Evolutionary conservation across 441 rosid genomes (phyloP), one percentile per base, ranked within the genome.

Genomic region (Populus hybrid): DNA sequence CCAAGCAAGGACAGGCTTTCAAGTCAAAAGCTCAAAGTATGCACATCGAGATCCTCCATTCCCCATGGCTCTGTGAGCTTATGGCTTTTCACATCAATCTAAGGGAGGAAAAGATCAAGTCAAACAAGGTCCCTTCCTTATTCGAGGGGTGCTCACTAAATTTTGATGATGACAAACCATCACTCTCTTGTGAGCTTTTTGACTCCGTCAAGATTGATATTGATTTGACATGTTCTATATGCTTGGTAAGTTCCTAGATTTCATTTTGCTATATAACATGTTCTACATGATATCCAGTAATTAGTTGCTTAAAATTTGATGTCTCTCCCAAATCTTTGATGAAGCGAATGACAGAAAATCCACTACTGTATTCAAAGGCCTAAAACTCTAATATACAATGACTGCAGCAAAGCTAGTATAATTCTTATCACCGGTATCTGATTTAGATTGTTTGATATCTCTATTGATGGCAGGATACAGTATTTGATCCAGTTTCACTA

Each of bases 11-110:
- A 53, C 98, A 94, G 86, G 93, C 91, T 75, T 94, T 95, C 82
- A 95, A 89, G 89, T 89, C 95, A 10, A 90, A 88, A 76, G 93
- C 91, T 1, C 97, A 90, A 82, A 90, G 87, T 64, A 88, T 92
- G 98, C 90, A 89, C 75, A 86, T 91, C n/a, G 98, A 95, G 79
- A 95, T 93, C 83, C 94, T 93, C 70, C 97, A 90, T 42, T 95
- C 99, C 57, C 99, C 97, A 11, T 93, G 98, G 98, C 90, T 93
- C 20, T 89, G 95, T 35, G 98, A 95, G 82, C 96, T 93, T 32
- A 90, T 89, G 86, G 99, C 98, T 79, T 93, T 92, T 83, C 95
- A 91, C 77, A 89, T 95, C 81, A 95, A 95, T 79, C 75, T 90
- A 80, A 90, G 91, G 83, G 92, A 90, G 77, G 79, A 86, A 6